Conservation (phyloP, 2,329 filamentous ascomycete species). For the Amphichorda felina region DNA sequence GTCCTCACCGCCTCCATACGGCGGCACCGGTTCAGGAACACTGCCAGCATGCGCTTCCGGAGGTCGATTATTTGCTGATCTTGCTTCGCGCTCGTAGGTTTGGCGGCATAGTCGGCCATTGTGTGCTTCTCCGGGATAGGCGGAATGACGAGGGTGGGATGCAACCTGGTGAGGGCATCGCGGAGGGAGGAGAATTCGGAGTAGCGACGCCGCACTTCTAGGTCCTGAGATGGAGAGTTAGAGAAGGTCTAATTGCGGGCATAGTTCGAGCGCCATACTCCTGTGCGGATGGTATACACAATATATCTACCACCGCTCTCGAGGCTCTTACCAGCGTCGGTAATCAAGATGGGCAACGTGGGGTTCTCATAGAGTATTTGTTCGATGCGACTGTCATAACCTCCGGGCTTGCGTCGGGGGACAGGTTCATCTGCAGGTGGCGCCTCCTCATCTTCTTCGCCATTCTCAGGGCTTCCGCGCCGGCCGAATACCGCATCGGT, state of each 20-base stretch:
- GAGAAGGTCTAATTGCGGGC: slow-evolving; percentile 2
- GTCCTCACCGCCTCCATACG: slow-evolving; percentile 85
- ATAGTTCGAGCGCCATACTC: slow-evolving; percentile 43
- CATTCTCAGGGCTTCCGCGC: slow-evolving; percentile 13
- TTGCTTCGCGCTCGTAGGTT: slow-evolving; percentile 95
- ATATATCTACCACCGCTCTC: slow-evolving; percentile 91
- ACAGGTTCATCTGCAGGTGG: slow-evolving; percentile 28
- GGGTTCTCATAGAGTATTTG: slow-evolving; percentile 96
- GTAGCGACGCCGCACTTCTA: slow-evolving; percentile 89
- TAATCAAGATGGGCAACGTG: slow-evolving; percentile 80
- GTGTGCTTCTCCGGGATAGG: slow-evolving; percentile 98
- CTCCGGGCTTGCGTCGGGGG: slow-evolving; percentile 63
- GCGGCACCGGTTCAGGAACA: slow-evolving; percentile 88
- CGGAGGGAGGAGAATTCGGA: slow-evolving; percentile 92
- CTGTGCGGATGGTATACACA: slow-evolving; percentile 92
- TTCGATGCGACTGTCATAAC: slow-evolving; percentile 91
- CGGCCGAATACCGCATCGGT: slow-evolving; percentile 24
- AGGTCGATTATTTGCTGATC: slow-evolving; percentile 95
- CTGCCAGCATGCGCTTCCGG: slow-evolving; percentile 90
- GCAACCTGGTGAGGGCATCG: slow-evolving; percentile 77
- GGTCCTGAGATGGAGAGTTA: slow-evolving; percentile 47
- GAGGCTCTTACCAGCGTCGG: slow-evolving; percentile 86
- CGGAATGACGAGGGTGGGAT: slow-evolving; percentile 90
- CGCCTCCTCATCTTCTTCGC: slow-evolving; percentile 34
- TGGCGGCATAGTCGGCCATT: slow-evolving; percentile 96